Percentiles rank a stretch among this genome's conserved stretches.
Evolutionary conservation across 352 stramenopile genomes (phyloP).

Genomic region (Pythium scleroteichum): DNA sequence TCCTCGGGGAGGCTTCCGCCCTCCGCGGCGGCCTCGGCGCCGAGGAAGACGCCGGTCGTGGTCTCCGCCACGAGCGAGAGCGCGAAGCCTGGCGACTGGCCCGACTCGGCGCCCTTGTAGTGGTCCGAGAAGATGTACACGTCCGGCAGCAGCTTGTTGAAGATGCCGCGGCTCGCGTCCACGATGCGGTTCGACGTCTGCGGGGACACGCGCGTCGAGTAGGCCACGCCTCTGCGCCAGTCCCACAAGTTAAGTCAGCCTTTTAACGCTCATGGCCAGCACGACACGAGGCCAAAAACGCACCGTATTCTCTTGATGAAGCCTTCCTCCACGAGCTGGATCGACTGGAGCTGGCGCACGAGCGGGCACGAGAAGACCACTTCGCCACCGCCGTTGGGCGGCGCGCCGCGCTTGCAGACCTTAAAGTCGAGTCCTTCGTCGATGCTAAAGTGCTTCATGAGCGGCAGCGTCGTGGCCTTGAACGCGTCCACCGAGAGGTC

Average conservation of each 20-base stretch:
- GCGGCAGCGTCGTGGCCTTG: slow-evolving; percentile 92
- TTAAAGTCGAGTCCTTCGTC: slow-evolving; percentile 87
- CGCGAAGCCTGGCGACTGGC: slow-evolving; percentile 91
- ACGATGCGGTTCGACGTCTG: slow-evolving; percentile 98
- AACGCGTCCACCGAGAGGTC: slow-evolving; percentile 94
- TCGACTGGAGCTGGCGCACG: slow-evolving; percentile 92
- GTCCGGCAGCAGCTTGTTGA: slow-evolving; percentile 98
- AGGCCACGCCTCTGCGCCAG: slow-evolving; percentile 87
- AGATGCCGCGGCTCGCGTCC: slow-evolving; percentile 93
- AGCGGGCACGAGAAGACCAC: slow-evolving; percentile 96
- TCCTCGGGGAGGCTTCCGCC: slow-evolving; percentile 94
- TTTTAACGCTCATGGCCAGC: too few relatives aligned
- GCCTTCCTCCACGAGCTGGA: slow-evolving; percentile 95
- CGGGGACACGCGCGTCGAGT: slow-evolving; percentile 96
- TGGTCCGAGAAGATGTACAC: slow-evolving; percentile 99
- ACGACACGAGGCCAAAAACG: too few relatives aligned
- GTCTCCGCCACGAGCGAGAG: slow-evolving; percentile 96
- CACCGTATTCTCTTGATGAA: slow-evolving; percentile 98
- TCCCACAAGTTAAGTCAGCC: too few relatives aligned
- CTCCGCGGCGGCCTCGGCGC: slow-evolving; percentile 89
- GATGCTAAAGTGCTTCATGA: slow-evolving; percentile 96
- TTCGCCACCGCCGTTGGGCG: slow-evolving; percentile 76
- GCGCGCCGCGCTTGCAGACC: slow-evolving; percentile 92
- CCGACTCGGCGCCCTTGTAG: slow-evolving; percentile 91
- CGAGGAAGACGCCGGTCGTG: slow-evolving; percentile 95